Conservation (phyloP, 164 flowering plant genomes). For the Magnolia officinalis region DNA sequence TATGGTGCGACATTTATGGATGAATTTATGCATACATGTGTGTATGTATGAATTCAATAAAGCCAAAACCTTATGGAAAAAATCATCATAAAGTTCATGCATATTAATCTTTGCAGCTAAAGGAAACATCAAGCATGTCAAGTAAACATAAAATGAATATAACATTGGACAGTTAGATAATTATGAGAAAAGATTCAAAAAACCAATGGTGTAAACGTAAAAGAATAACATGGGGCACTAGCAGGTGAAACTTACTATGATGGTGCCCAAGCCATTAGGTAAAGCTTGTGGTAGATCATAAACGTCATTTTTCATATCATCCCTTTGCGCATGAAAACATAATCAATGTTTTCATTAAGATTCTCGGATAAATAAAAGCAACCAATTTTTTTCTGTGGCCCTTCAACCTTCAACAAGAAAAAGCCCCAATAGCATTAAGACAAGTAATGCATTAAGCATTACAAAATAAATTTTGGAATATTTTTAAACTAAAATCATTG, state of each 20-base stretch:
- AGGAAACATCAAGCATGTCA: neutral
- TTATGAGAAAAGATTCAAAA: neutral
- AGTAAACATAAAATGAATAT: neutral
- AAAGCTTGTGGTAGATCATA: conserved; percentile 40
- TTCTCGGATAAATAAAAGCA: conserved; percentile 74
- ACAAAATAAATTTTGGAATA: neutral
- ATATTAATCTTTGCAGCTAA: neutral
- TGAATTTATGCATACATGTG: no score
- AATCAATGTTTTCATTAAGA: conserved; percentile 51
- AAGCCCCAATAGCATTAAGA: neutral
- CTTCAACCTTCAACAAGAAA: conserved; percentile 52
- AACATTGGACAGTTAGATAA: neutral
- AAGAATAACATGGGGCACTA: neutral
- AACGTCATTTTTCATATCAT: conserved; percentile 25
- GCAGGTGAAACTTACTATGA: conserved; percentile 43
- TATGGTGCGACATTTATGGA: no score
- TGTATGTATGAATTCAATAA: no score
- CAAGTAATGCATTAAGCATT: neutral
- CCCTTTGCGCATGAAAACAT: conserved; percentile 28
- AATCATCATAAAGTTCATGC: neutral
- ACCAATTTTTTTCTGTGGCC: conserved; percentile 37
- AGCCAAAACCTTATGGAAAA: no score
- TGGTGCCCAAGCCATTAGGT: conserved; percentile 34
- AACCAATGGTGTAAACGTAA: neutral
- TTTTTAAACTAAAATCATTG: neutral